Evolutionary conservation across 2,329 filamentous ascomycete genomes (phyloP).

Genomic region (Leptographium galeiforme): DNA sequence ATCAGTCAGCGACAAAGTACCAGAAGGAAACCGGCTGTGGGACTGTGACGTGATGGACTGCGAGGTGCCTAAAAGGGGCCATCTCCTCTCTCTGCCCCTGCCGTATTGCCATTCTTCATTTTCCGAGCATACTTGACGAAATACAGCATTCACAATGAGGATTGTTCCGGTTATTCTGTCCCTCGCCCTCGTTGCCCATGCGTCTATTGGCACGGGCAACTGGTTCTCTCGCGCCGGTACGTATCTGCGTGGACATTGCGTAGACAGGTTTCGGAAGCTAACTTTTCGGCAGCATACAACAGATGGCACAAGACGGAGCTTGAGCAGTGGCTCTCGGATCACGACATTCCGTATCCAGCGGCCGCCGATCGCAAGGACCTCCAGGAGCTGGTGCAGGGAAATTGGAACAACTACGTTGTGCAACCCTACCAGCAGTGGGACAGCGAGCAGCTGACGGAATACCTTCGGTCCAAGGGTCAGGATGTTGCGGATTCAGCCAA

Average conservation of each 20-base stretch:
- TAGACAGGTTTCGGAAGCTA: too few relatives aligned
- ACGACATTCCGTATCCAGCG: constrained; percentile 81
- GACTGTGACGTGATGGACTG: too few relatives aligned
- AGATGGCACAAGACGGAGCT: constrained; percentile 98
- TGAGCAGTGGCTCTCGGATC: constrained; percentile 88
- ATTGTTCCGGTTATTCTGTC: constrained; percentile 58
- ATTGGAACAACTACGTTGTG: constrained; percentile 72
- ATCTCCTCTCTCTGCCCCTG: too few relatives aligned
- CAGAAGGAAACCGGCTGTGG: too few relatives aligned
- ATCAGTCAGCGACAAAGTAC: too few relatives aligned
- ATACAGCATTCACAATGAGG: constrained; percentile 39
- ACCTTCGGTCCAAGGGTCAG: constrained; percentile 57
- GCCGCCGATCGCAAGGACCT: constrained; percentile 87
- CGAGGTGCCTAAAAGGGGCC: too few relatives aligned
- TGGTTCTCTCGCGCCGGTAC: constrained; percentile 82
- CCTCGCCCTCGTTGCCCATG: constrained; percentile 58
- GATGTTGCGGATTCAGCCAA: constrained; percentile 54
- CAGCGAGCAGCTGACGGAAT: constrained; percentile 50
- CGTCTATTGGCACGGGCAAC: constrained; percentile 52
- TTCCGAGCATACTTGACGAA: too few relatives aligned
- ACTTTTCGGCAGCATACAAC: constrained; percentile 60
- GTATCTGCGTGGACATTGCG: constrained; percentile 18
- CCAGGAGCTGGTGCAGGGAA: constrained; percentile 75
- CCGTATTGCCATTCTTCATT: too few relatives aligned
- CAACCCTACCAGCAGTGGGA: constrained; percentile 70